phyloP scores from a whole-genome alignment of 176 grass and related monocot species.

The Chloris gayana region DNA sequence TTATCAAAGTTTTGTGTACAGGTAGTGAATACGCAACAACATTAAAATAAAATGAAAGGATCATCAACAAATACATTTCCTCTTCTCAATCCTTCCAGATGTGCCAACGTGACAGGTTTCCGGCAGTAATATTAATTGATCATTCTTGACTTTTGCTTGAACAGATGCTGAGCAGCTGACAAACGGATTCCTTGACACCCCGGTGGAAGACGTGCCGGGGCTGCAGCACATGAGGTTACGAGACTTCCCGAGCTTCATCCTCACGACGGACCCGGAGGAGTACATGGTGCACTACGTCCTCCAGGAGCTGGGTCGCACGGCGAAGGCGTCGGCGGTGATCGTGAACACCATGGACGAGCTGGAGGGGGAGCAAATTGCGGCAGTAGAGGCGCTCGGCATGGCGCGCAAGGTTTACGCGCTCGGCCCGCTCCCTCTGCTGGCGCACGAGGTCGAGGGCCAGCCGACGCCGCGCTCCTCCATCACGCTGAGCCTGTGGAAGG shows the following conservation, averaged over 20 bases:
- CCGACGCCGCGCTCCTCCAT: constrained; percentile 36
- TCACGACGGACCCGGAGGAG: constrained; percentile 59
- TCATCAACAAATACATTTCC: no score
- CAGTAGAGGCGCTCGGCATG: constrained; percentile 46
- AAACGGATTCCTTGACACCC: constrained; percentile 76
- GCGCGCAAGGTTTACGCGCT: constrained; percentile 55
- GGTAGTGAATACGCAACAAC: no score
- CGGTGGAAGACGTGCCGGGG: constrained; percentile 70
- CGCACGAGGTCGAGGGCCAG: constrained; percentile 17
- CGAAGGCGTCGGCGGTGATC: constrained; percentile 56
- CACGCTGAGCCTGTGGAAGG: constrained; percentile 65
- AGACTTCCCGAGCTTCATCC: constrained; percentile 81
- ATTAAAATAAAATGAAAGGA: no score
- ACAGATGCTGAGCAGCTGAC: constrained; percentile 55
- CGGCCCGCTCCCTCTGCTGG: constrained; percentile 62
- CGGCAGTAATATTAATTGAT: no score
- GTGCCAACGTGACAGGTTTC: no score
- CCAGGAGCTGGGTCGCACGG: constrained; percentile 40
- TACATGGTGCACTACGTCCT: constrained; percentile 56
- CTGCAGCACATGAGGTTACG: constrained; percentile 48
- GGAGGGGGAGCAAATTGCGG: constrained; percentile 53
- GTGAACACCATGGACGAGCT: constrained; percentile 62
- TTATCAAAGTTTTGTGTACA: no score
- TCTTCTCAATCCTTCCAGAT: no score
- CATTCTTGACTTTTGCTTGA: not conserved